phyloP scores from a whole-genome alignment of 441 rosid species.

The Populus hybrid region DNA sequence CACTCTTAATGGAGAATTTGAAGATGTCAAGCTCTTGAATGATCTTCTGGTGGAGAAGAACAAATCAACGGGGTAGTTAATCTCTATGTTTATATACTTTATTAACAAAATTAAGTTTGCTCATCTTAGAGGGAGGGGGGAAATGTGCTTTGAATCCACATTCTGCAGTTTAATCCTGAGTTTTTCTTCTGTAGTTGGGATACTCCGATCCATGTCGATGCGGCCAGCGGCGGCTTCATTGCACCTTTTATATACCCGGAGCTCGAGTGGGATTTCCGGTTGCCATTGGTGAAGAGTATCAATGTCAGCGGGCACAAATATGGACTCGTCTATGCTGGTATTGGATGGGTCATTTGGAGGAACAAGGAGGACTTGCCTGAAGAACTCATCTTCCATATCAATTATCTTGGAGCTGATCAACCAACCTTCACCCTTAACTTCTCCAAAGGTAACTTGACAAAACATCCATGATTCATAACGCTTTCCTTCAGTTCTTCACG shows the following conservation, averaged over 20 bases:
- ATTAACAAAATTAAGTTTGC: too few relatives aligned
- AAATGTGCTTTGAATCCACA: too few relatives aligned
- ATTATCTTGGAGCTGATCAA: conserved; percentile 90
- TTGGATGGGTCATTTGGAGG: conserved; percentile 92
- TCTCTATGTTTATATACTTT: background rate
- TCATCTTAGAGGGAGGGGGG: too few relatives aligned
- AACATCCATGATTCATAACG: background rate
- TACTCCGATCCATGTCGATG: conserved; percentile 87
- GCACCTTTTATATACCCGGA: conserved; percentile 86
- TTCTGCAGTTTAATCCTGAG: background rate
- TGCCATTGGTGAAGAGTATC: conserved; percentile 78
- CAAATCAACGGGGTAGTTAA: conserved; percentile 66
- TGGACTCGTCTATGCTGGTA: conserved; percentile 87
- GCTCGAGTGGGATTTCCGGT: conserved; percentile 80
- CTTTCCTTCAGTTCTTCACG: background rate
- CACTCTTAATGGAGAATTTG: conserved; percentile 86
- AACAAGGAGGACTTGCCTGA: conserved; percentile 86
- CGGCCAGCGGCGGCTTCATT: conserved; percentile 94
- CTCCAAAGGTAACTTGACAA: conserved; percentile 57
- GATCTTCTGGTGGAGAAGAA: conserved; percentile 65
- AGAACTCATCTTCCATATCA: conserved; percentile 87
- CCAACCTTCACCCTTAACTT: conserved; percentile 93
- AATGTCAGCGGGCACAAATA: conserved; percentile 93
- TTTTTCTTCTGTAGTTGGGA: conserved; percentile 50
- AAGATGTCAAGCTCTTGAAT: conserved; percentile 77